Evolutionary conservation across 805 yeast genomes (phyloP).

Genomic region (Helenozyma baotianmanensis): DNA sequence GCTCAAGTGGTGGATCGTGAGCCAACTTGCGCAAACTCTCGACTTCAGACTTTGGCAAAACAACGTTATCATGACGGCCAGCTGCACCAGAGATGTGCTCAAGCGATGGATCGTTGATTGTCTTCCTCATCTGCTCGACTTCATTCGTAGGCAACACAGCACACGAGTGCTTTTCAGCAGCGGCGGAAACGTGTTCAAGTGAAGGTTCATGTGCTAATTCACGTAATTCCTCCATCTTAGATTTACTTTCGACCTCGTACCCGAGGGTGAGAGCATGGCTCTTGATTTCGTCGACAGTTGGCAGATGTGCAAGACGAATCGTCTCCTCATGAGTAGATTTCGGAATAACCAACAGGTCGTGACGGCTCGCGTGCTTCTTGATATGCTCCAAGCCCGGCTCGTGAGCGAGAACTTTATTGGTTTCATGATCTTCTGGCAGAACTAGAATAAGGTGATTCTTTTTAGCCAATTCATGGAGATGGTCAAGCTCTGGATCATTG

Average conservation of each 20-base stretch:
- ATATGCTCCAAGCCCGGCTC: slow-evolving; percentile 7
- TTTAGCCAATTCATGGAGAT: too few species aligned
- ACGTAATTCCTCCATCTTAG: not conserved
- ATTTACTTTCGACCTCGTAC: not conserved
- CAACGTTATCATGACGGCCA: slow-evolving; percentile 1
- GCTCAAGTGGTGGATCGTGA: slow-evolving; percentile 9
- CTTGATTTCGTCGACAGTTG: too few species aligned
- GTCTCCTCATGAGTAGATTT: slow-evolving; percentile 1
- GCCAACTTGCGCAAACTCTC: slow-evolving; percentile 3
- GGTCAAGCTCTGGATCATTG: not conserved
- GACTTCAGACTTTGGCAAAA: slow-evolving; percentile 4
- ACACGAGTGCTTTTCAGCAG: too few species aligned
- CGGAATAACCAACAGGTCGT: too few species aligned
- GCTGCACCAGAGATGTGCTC: too few species aligned
- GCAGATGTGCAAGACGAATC: not conserved
- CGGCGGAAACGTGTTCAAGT: slow-evolving; percentile 8
- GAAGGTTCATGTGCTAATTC: slow-evolving; percentile 5
- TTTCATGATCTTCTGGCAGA: too few species aligned
- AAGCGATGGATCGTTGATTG: too few species aligned
- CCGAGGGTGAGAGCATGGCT: not conserved
- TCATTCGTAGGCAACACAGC: too few species aligned
- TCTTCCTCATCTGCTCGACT: too few species aligned
- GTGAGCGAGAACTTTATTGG: not conserved
- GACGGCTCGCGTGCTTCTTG: slow-evolving; percentile 4
- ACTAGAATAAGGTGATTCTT: too few species aligned